Evolutionary conservation across 1,284 basidiomycete genomes (phyloP).

Genomic region (Malassezia arunalokei): DNA sequence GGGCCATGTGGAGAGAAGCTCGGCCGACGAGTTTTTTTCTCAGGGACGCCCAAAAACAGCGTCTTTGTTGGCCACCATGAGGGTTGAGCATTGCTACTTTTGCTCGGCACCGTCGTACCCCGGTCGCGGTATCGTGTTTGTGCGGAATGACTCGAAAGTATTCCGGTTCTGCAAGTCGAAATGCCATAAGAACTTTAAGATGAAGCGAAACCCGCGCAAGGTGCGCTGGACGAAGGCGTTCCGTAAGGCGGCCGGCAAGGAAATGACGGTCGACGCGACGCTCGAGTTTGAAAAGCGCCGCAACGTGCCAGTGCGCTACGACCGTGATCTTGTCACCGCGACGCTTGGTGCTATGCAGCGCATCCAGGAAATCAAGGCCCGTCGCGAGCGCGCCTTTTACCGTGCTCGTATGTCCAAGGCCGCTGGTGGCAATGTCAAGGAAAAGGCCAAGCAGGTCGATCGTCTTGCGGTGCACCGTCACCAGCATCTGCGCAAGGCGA

Average conservation of each 20-base stretch:
- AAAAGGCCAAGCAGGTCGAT: conserved; percentile 32
- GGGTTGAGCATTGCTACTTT: conserved; percentile 49
- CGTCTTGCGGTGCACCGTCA: conserved; percentile 36
- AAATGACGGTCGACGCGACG: conserved; percentile 98
- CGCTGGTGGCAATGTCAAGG: conserved; percentile 26
- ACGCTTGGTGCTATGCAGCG: conserved; percentile 98
- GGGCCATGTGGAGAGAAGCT: not conserved
- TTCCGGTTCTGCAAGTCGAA: conserved; percentile 44
- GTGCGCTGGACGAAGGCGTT: conserved; percentile 99
- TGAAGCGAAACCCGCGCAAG: conserved; percentile 99
- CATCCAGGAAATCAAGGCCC: conserved; percentile 77
- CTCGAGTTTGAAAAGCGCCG: conserved; percentile 99
- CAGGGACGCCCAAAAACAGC: not conserved
- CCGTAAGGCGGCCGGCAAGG: conserved; percentile 94
- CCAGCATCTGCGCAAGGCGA: conserved; percentile 32
- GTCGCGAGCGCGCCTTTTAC: conserved; percentile 87
- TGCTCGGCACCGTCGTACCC: conserved; percentile 91
- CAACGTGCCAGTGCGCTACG: conserved; percentile 93
- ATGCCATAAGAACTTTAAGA: conserved; percentile 55
- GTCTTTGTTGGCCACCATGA: conserved; percentile 22
- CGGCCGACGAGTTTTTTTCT: conserved; percentile 15
- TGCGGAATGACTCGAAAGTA: conserved; percentile 44
- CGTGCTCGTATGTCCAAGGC: conserved; percentile 41
- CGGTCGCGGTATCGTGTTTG: conserved; percentile 55
- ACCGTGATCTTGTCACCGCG: conserved; percentile 80